Evolutionary conservation across 2,329 filamentous ascomycete genomes (phyloP).

Genomic region (Alternaria triticina): DNA sequence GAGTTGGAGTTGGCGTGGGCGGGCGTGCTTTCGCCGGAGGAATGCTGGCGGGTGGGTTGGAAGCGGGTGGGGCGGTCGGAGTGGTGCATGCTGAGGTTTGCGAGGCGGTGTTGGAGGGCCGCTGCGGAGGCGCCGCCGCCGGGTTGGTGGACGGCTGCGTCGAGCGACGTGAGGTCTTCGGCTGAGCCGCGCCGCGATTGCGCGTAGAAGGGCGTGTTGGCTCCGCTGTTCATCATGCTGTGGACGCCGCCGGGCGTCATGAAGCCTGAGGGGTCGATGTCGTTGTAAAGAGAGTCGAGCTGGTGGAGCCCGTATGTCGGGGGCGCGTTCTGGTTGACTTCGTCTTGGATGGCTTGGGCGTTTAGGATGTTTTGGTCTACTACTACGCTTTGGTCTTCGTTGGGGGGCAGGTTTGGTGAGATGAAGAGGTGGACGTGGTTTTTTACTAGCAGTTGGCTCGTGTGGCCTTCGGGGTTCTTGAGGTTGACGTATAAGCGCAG

Average conservation of each 20-base stretch:
- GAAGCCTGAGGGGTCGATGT: constrained; percentile 81
- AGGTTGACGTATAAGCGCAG: constrained; percentile 89
- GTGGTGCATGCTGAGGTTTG: constrained; percentile 54
- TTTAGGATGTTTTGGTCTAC: constrained; percentile 49
- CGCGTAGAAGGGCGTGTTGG: constrained; percentile 80
- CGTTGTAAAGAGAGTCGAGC: constrained; percentile 88
- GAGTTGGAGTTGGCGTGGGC: constrained; percentile 22
- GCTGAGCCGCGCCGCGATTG: constrained; percentile 74
- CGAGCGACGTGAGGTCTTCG: constrained; percentile 77
- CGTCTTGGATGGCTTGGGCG: constrained; percentile 57
- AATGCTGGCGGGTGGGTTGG: constrained; percentile 37
- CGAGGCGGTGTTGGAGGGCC: constrained; percentile 73
- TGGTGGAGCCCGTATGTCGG: constrained; percentile 90
- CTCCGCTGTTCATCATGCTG: constrained; percentile 61
- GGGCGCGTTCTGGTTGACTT: constrained; percentile 74
- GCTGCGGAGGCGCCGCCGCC: constrained; percentile 59
- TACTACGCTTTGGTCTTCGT: constrained; percentile 79
- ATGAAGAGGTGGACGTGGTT: constrained; percentile 94
- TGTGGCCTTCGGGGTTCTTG: constrained; percentile 92
- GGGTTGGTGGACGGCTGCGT: constrained; percentile 39
- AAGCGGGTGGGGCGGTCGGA: constrained; percentile 41
- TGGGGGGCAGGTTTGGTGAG: constrained; percentile 88
- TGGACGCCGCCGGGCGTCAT: constrained; percentile 71
- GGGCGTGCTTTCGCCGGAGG: constrained; percentile 45
- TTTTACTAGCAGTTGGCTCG: constrained; percentile 91